Evolutionary conservation across 2,329 filamentous ascomycete species (phyloP), one percentile per base, ranked within the genome.

Genomic region (Aspergillus sojae): DNA sequence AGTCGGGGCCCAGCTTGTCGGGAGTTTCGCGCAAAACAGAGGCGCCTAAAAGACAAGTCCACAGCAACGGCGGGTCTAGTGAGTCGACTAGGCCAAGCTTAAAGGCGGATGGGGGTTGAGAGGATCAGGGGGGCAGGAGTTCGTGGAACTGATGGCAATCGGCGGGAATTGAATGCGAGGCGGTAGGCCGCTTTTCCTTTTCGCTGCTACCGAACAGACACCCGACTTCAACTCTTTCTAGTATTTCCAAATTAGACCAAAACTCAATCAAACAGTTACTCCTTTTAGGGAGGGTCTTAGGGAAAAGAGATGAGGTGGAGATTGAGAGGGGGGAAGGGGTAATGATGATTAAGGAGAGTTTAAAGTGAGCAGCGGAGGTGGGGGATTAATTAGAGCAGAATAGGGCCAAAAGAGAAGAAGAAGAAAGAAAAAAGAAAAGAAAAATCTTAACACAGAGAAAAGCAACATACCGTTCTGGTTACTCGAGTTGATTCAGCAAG

Each of bases 11-110:
- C 68, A 72, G 67, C 57, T 68, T 55, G 66, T 68, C 70, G 67
- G 70, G 66, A 71, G 67, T 65, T 68, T 68, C 65, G 67, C 68
- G 67, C 67, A 65, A 58, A 63, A 60, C 63, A 65, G 61, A 69
- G 65, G 66, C 67, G 70, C 68, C 66, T 68, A 65, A 58, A 67
- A 65, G 60, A 61, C 61, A 68, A 62, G 65, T 69, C 67, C 68
- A 70, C 69, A 70, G 70, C 65, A 69, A 67, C 66, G 61, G 70
- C 70, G 70, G 70, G 70, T 70, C 70, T 68, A 71, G 65, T 63
- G 63, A 70, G 65, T 36, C 21, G 14, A 50, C 46, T 70, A 69
- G 68, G 66, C 70, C 70, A 71, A 70, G 70, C 70, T 72, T 72
- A 70, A 71, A 68, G 67, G 67, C 63, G 62, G 69, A 67, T 60